phyloP scores from a whole-genome alignment of 495 filamentous ascomycete genomes.

The Trichocladium uniseriatum region DNA sequence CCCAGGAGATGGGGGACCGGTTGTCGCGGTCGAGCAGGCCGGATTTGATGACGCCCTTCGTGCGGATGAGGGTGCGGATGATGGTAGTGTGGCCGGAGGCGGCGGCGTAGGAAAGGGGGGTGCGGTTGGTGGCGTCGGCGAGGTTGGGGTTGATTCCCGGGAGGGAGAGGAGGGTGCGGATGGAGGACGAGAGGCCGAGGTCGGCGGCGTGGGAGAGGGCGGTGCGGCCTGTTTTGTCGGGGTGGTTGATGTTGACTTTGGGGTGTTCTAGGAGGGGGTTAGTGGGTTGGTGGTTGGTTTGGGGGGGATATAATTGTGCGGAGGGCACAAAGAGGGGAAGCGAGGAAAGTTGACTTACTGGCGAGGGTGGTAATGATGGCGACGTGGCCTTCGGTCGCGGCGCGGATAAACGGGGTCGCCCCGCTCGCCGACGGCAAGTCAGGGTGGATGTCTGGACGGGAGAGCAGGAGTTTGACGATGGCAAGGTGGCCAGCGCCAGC shows the following conservation, averaged over 20 bases:
- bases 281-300: slow-evolving; percentile 7
- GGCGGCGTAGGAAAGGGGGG: slow-evolving; percentile 17
- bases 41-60: slow-evolving; percentile 6
- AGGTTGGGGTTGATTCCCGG: slow-evolving; percentile 1
- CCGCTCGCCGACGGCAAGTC: too few relatives aligned
- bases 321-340: too few relatives aligned
- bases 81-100: slow-evolving; percentile 11
- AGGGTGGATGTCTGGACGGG: too few relatives aligned
- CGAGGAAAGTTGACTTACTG: too few relatives aligned
- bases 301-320: too few relatives aligned
- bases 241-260: slow-evolving; percentile 8
- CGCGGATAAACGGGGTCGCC: too few relatives aligned
- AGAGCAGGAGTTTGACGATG: too few relatives aligned
- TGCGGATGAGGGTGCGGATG: neutral
- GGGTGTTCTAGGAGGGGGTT: neutral
- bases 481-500: too few relatives aligned
- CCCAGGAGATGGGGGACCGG: slow-evolving; percentile 23
- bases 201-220: slow-evolving; percentile 20
- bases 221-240: slow-evolving; percentile 16
- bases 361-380: too few relatives aligned
- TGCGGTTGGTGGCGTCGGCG: slow-evolving; percentile 5
- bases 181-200: slow-evolving; percentile 1
- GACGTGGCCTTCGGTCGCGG: too few relatives aligned
- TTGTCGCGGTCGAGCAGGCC: slow-evolving; percentile 13
- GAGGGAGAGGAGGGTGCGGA: slow-evolving; percentile 10